These are phyloP conservation scores for Ensete glaucum DNA, from an alignment of 176 grass and related monocot genomes.

Conservation along the genomic window DNA sequence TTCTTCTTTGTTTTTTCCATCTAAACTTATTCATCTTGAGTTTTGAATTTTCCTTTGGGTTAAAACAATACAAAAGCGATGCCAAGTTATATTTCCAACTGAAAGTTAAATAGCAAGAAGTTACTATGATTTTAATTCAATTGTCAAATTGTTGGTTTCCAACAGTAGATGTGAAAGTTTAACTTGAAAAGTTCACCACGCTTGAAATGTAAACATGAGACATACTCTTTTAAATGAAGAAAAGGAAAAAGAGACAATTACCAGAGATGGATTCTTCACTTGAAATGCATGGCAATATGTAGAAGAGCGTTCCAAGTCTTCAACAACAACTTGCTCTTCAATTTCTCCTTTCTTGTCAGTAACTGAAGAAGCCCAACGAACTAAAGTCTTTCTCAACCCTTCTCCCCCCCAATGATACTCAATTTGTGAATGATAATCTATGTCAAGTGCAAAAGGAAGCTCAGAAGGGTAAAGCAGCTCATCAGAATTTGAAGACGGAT, in stretches of 20 bases:
- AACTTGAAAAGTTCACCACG: background rate
- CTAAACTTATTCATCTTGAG: background rate
- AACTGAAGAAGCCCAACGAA: constrained; percentile 47
- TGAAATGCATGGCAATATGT: constrained; percentile 67
- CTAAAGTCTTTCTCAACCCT: constrained; percentile 66
- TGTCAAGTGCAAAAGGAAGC: constrained; percentile 60
- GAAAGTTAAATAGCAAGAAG: background rate
- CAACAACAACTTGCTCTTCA: constrained; percentile 40
- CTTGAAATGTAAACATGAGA: background rate
- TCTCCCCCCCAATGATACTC: constrained; percentile 84
- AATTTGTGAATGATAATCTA: constrained; percentile 81
- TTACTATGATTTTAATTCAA: background rate
- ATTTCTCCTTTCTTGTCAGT: constrained; percentile 40
- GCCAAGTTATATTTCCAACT: background rate
- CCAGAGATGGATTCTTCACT: constrained; percentile 51
- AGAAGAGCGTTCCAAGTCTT: constrained; percentile 55
- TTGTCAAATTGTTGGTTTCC: background rate
- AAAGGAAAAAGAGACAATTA: constrained; percentile 31
- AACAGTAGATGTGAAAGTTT: background rate
- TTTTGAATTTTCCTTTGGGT: background rate
- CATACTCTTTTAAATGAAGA: background rate
- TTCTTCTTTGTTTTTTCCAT: too few relatives aligned
- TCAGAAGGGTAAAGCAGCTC: constrained; percentile 55
- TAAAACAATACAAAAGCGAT: background rate
- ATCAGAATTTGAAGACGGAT: constrained; percentile 57